These are phyloP conservation scores for Bryum argenteum DNA, from an alignment of 225 moss, liverwort and hornwort species.

Conservation along the genomic window DNA sequence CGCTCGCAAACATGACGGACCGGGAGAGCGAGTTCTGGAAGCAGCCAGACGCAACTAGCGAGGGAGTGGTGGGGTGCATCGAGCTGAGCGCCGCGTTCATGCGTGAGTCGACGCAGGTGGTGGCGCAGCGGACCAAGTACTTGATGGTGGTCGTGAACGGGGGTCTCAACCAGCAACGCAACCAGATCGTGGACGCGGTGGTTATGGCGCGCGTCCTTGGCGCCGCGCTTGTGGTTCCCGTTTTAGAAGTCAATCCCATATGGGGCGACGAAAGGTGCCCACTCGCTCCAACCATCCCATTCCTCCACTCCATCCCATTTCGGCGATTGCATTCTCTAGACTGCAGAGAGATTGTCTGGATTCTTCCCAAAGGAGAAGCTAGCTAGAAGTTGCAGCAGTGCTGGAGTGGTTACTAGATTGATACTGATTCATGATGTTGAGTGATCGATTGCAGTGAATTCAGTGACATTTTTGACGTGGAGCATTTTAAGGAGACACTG, in stretches of 20 bases:
- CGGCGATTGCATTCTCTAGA: too few species aligned
- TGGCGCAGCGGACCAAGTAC: constrained; percentile 37
- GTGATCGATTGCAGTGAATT: constrained; percentile 52
- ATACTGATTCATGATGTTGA: background rate
- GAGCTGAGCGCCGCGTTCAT: constrained; percentile 36
- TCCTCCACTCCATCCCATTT: too few species aligned
- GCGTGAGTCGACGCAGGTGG: constrained; percentile 16
- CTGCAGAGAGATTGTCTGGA: too few species aligned
- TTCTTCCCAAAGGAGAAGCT: too few species aligned
- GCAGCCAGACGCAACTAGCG: constrained; percentile 45
- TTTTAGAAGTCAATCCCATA: constrained; percentile 61
- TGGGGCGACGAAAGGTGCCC: constrained; percentile 65
- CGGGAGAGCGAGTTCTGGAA: constrained; percentile 47
- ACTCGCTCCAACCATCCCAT: too few species aligned
- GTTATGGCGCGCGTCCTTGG: constrained; percentile 63
- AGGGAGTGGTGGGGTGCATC: constrained; percentile 32
- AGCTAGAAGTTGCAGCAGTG: too few species aligned
- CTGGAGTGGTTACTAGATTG: background rate
- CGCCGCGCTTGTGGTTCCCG: constrained; percentile 54
- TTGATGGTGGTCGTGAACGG: constrained; percentile 61
- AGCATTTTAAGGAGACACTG: constrained; percentile 58
- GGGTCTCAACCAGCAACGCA: constrained; percentile 69
- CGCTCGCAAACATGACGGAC: constrained; percentile 24
- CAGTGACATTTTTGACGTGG: constrained; percentile 75
- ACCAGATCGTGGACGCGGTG: constrained; percentile 68